phyloP scores from a whole-genome alignment of 2,329 filamentous ascomycete genomes.

The Fusarium incarnatum region DNA sequence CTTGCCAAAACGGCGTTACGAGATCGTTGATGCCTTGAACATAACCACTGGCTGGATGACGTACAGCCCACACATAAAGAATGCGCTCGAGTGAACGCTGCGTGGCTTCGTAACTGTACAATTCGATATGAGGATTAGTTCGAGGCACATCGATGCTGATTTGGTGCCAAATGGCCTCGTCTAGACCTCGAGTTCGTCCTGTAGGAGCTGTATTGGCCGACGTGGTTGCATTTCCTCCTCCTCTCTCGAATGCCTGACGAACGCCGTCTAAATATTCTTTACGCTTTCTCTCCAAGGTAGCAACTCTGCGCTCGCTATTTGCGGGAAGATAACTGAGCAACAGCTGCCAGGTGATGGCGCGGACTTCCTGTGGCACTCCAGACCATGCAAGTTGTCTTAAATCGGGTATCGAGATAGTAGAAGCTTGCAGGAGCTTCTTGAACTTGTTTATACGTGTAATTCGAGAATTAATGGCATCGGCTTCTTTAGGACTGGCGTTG shows the following conservation, averaged over 20 bases:
- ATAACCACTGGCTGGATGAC: constrained; percentile 96
- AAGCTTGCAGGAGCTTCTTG: constrained; percentile 93
- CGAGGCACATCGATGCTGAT: constrained; percentile 98
- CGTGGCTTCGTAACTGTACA: constrained; percentile 96
- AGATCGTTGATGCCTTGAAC: constrained; percentile 99
- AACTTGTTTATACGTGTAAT: constrained; percentile 98
- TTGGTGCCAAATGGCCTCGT: constrained; percentile 99
- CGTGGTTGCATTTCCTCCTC: constrained; percentile 60
- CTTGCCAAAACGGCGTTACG: constrained; percentile 97
- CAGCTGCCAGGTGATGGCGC: constrained; percentile 99
- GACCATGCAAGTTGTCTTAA: constrained; percentile 91
- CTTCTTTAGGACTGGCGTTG: constrained; percentile 83
- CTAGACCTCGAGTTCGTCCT: constrained; percentile 74
- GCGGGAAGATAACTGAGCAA: constrained; percentile 94
- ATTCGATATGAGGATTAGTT: constrained; percentile 93
- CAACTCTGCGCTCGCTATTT: constrained; percentile 92
- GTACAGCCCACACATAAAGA: constrained; percentile 96
- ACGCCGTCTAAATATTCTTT: constrained; percentile 98
- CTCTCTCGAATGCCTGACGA: constrained; percentile 75
- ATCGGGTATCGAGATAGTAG: constrained; percentile 86
- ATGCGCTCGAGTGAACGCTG: constrained; percentile 95
- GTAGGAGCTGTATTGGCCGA: constrained; percentile 57
- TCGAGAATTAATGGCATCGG: constrained; percentile 85
- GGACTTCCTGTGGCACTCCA: constrained; percentile 92
- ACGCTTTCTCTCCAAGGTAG: constrained; percentile 90